Base-by-base conservation (phyloP, 2,329 filamentous ascomycete species). In the Monosporascus sp. region DNA sequence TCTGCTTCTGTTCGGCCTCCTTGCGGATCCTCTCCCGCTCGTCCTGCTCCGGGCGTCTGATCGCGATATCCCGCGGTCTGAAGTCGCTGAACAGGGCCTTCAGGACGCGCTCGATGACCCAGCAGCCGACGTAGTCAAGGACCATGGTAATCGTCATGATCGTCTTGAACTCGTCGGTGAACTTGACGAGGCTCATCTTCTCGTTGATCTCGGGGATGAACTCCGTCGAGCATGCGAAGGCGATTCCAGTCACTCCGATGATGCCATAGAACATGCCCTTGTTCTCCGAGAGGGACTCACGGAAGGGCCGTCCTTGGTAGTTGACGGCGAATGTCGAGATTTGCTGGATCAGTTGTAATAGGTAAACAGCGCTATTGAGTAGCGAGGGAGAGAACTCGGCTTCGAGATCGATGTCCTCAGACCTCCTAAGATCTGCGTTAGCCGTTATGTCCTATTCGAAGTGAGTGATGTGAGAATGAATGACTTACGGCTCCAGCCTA, bases 321-420 rank as follows among this genome's bases (percentile, higher is more conserved):
- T 99, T 99, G 78, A 99, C 96, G 56, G 94, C 92, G 66, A 99
- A 99, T 3, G 94, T 99, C 24, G 92, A 97, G 68, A 99, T 96
- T 72, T 99, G 94, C 73, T 99, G 94, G 71, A 99, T 97, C 50
- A 99, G 85, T 68, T 97, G 94, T 41, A 99, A 84, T 26, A 99
- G 88, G 72, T 97, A 99, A 63, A 99, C 90, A 52, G 94, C 94
- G 48, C 88, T 94, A 79, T 99, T 99, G 69, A 99, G 86, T 8
- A 99, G 83, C 6, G 91, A 96, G 2, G 94, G 94, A 60, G 86
- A 77, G 68, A 99, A 99, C 62, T 97, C 93, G 62, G 92, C 91
- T 73, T 99, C 94, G 3, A 99, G 85, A 66, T 99, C 93, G 52
- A 97, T 79, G 48, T 89, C 70, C 31, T 74, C 75, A 26, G 74